Evolutionary conservation across 192 early-diverging fungal species (phyloP), one percentile per base, ranked within the genome.

Genomic region (Podila horticola): DNA sequence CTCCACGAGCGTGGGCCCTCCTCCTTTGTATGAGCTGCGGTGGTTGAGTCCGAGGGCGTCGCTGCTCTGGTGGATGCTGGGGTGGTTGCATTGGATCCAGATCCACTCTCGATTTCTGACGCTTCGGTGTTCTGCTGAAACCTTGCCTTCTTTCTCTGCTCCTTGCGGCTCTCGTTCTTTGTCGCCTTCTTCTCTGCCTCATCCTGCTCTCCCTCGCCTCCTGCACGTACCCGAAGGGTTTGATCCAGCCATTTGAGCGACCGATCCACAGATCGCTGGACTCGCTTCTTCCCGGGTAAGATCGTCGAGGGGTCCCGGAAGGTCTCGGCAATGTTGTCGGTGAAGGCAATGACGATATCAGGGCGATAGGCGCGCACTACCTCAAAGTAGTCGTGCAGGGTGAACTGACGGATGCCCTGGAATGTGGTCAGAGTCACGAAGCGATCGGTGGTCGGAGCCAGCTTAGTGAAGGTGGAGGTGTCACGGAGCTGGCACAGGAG

Each of bases 191-290:
- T 13, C 17, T 20, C 19, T 3, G 69, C 58, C 67, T 79, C 75
- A 15, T 45, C 58, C 20, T 59, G 49, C 20, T 33, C 63, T 3
- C 75, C 75, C 58, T 79, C 75, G 12, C 48, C 33, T 3, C 75
- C 75, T 13, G 55, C 36, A 13, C 75, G 17, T 52, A 68, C 75
- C 59, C 55, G n/a, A 34, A 79, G 55, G 20, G 72, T 67, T 45
- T 84, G 68, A 60, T 89, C 88, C 62, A 90, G 58, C 89, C 88
- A 89, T 29, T 75, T 81, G 8, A 86, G 59, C 2, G 87, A 83
- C 57, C 89, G 51, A 61, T 88, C 84, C 17, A 90, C 79, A 30
- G 86, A 87, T 64, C 82, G 84, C 5, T 66, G 71, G 12, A 87
- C 64, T 19, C 89, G 68, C 29, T 89, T 90, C 30, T 75, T 57